Conservation (phyloP, 306 rosid genomes). For the Cercis canadensis region DNA sequence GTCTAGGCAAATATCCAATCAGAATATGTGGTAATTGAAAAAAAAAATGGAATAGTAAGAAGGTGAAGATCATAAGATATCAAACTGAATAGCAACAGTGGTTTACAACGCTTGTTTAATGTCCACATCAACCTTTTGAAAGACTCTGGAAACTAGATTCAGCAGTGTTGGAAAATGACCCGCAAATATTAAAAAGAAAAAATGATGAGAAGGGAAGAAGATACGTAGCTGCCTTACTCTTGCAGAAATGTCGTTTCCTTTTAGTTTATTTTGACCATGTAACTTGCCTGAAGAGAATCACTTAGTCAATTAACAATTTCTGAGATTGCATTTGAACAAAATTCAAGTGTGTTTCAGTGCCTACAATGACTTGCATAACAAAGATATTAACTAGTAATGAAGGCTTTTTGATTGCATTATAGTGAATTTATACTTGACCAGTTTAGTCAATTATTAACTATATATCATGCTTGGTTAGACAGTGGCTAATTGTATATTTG, state of each 20-base stretch:
- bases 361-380: background rate
- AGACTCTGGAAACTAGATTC: background rate
- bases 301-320: background rate
- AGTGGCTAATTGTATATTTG: background rate
- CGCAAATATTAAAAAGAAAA: background rate
- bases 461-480: conserved; percentile 3
- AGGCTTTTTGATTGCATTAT: background rate
- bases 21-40: no score
- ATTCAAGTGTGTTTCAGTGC: background rate
- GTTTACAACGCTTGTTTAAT: background rate
- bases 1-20: no score
- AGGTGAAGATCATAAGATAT: background rate
- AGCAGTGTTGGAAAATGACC: background rate
- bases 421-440: background rate
- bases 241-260: conserved; percentile 2
- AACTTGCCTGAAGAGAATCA: background rate
- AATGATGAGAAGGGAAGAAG: background rate
- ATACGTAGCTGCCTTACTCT: background rate
- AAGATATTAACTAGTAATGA: background rate
- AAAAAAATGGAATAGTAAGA: no score
- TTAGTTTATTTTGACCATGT: background rate
- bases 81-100: background rate
- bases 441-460: background rate
- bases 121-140: background rate
- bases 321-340: background rate